phyloP scores from a whole-genome alignment of 176 grass and related monocot genomes.

The Ananas comosus region DNA sequence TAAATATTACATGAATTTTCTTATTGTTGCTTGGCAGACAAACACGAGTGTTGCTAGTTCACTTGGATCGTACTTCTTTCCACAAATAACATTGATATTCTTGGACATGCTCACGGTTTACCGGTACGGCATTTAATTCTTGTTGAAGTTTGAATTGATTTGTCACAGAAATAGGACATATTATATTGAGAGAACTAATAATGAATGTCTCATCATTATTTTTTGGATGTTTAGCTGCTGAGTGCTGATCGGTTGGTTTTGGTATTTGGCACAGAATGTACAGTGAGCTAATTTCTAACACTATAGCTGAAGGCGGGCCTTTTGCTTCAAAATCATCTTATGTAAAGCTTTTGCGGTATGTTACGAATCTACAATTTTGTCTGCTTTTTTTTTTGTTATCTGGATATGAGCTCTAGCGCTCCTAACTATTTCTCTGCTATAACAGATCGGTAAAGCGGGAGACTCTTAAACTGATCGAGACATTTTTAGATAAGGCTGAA shows the following conservation, averaged over 20 bases:
- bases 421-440: not conserved
- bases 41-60: constrained; percentile 88
- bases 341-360: constrained; percentile 91
- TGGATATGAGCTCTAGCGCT: not conserved
- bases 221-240: not conserved
- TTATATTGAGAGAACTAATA: not conserved
- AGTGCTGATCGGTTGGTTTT: not conserved
- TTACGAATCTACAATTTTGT: not conserved
- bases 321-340: constrained; percentile 95
- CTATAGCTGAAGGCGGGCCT: constrained; percentile 91
- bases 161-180: too few species aligned
- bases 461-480: constrained; percentile 97
- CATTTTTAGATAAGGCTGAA: constrained; percentile 99
- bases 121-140: constrained; percentile 41
- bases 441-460: constrained; percentile 96
- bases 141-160: not conserved
- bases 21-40: constrained; percentile 62
- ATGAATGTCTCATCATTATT: not conserved
- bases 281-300: constrained; percentile 94
- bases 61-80: constrained; percentile 88
- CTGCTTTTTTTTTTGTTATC: not conserved
- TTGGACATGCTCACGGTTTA: constrained; percentile 99
- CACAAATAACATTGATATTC: constrained; percentile 93
- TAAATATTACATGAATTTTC: not conserved
- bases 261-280: constrained; percentile 67